Evolutionary conservation across 768 basidiomycete genomes (phyloP).

Genomic region (Amanita phalloides): DNA sequence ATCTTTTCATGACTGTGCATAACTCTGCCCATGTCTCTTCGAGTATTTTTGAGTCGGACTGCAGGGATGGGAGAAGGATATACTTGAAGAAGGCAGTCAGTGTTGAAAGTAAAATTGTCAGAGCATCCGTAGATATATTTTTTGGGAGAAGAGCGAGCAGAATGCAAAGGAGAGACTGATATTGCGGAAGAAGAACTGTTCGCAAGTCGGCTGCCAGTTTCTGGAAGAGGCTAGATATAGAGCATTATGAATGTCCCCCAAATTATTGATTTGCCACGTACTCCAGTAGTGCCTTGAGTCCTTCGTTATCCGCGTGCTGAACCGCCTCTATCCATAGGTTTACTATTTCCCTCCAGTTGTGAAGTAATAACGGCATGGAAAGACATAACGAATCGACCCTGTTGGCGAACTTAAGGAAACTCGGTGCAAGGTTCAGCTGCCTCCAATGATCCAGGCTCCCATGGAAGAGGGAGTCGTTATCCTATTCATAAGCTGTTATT

Average conservation of each 20-base stretch:
- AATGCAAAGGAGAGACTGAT: constrained; percentile 39
- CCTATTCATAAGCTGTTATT: constrained; percentile 26
- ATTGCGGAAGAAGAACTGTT: constrained; percentile 59
- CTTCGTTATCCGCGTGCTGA: constrained; percentile 58
- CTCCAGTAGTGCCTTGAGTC: constrained; percentile 66
- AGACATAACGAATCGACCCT: constrained; percentile 50
- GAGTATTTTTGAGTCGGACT: constrained; percentile 31
- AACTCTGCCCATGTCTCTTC: constrained; percentile 52
- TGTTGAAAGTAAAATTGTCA: constrained; percentile 58
- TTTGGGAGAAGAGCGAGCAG: constrained; percentile 49
- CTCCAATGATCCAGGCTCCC: constrained; percentile 64
- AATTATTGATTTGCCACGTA: constrained; percentile 16
- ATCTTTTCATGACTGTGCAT: constrained; percentile 39
- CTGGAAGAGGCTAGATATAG: constrained; percentile 52
- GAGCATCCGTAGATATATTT: constrained; percentile 45
- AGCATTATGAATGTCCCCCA: not conserved
- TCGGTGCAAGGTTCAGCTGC: constrained; percentile 70
- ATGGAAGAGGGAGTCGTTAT: constrained; percentile 73
- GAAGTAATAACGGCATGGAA: constrained; percentile 73
- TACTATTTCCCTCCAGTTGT: constrained; percentile 66
- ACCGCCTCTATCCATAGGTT: constrained; percentile 53
- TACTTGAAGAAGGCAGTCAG: constrained; percentile 63
- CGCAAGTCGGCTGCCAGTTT: constrained; percentile 74
- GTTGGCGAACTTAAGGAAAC: constrained; percentile 62
- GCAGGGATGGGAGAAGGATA: constrained; percentile 56